These are phyloP conservation scores for Cercospora sesami DNA, from an alignment of 2,329 filamentous ascomycete genomes.

Conservation along the genomic window DNA sequence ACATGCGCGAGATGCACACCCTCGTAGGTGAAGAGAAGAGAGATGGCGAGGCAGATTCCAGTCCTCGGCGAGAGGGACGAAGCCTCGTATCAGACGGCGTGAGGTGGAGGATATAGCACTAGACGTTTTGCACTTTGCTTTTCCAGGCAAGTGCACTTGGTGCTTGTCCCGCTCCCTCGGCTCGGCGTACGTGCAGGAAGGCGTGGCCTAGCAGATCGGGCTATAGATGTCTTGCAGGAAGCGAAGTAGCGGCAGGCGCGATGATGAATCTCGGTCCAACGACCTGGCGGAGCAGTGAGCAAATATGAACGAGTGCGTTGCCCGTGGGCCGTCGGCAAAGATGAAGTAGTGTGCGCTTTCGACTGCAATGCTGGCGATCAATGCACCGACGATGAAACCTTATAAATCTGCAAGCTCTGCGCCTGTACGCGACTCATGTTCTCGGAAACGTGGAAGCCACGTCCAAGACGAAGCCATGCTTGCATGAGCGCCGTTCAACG, in stretches of 20 bases:
- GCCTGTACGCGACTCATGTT: not conserved
- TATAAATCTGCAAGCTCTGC: not conserved
- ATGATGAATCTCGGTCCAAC: not conserved
- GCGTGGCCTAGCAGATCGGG: not conserved
- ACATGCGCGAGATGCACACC: not conserved
- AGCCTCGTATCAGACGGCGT: not conserved
- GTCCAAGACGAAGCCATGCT: not conserved
- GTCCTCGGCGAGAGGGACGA: not conserved
- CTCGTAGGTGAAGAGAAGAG: not conserved
- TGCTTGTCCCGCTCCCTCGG: not conserved
- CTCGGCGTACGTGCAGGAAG: not conserved
- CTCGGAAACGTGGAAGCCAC: slow-evolving; percentile 7
- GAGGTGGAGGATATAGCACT: slow-evolving; percentile 10
- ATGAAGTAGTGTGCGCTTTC: not conserved
- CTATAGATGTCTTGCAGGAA: not conserved
- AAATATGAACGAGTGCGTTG: not conserved
- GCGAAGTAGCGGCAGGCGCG: not conserved
- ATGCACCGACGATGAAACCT: slow-evolving; percentile 4
- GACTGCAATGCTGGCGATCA: slow-evolving; percentile 4
- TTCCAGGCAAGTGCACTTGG: slow-evolving; percentile 14
- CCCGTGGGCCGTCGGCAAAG: slow-evolving; percentile 7
- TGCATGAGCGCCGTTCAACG: not conserved
- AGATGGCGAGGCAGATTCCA: not conserved
- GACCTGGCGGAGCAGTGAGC: not conserved
- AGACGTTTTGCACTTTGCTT: slow-evolving; percentile 12